Evolutionary conservation across 345 rosid genomes (phyloP).

Genomic region (Microcos paniculata): DNA sequence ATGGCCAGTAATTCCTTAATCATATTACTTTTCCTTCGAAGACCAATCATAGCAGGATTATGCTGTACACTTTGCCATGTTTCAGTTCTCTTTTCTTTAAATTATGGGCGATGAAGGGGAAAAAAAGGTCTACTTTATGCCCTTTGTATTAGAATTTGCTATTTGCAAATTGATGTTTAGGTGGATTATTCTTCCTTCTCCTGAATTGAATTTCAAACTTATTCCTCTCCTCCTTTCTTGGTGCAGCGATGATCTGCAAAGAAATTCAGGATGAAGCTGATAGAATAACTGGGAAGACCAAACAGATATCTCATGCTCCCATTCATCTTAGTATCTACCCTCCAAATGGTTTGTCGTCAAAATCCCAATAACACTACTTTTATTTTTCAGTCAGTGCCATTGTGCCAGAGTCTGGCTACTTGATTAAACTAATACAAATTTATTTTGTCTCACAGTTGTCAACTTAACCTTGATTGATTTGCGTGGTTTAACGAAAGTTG

Average conservation of each 20-base stretch:
- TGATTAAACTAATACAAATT: background rate
- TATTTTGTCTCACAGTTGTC: slow-evolving; percentile 42
- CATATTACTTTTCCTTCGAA: background rate
- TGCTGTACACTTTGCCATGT: background rate
- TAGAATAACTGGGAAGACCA: slow-evolving; percentile 54
- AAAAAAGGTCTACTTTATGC: background rate
- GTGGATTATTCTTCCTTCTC: background rate
- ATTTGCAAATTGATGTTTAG: background rate
- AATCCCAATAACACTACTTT: background rate
- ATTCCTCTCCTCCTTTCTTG: background rate
- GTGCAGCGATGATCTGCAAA: slow-evolving; percentile 48
- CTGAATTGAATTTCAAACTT: background rate
- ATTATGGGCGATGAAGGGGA: background rate
- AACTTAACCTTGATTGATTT: slow-evolving; percentile 69
- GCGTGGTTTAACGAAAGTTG: slow-evolving; percentile 75
- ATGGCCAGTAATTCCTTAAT: background rate
- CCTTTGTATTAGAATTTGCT: background rate
- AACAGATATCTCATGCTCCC: slow-evolving; percentile 58
- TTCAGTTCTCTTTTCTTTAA: background rate
- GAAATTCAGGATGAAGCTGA: slow-evolving; percentile 75
- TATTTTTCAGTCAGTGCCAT: background rate
- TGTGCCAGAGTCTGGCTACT: background rate
- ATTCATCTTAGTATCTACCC: slow-evolving; percentile 67
- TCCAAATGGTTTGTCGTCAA: slow-evolving; percentile 43
- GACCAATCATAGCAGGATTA: too few relatives aligned